Percentiles rank a stretch among this genome's conserved stretches.
phyloP scores from a whole-genome alignment of 2,329 filamentous ascomycete genomes.

The Ophiobolus disseminans region DNA sequence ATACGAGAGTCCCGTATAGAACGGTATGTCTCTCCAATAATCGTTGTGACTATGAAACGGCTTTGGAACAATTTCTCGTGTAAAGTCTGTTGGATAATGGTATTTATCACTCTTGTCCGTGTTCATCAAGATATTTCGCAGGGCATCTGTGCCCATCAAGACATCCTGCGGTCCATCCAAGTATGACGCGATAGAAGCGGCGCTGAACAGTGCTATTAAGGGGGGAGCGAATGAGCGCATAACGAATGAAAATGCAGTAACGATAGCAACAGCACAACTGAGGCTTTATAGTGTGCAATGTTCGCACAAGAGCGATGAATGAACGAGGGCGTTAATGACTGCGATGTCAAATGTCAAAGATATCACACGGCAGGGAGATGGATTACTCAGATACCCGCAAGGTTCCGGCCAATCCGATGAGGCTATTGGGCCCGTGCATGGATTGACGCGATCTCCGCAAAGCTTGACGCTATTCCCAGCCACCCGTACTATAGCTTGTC shows the following conservation, averaged over 20 bases:
- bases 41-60: constrained; percentile 66
- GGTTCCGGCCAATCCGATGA: constrained; percentile 27
- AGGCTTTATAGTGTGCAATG: constrained; percentile 1
- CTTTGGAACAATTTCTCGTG: constrained; percentile 66
- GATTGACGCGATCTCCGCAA: not conserved
- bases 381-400: constrained; percentile 19
- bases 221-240: constrained; percentile 32
- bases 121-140: constrained; percentile 64
- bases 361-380: constrained; percentile 28
- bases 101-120: constrained; percentile 62
- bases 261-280: constrained; percentile 2
- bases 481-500: not conserved
- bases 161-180: constrained; percentile 62
- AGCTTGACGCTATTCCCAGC: not conserved
- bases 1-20: constrained; percentile 61
- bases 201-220: constrained; percentile 19
- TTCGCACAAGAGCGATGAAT: not conserved
- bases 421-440: constrained; percentile 15
- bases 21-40: constrained; percentile 60
- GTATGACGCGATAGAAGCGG: constrained; percentile 36
- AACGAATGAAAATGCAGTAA: constrained; percentile 2
- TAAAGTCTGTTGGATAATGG: constrained; percentile 67
- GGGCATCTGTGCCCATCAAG: constrained; percentile 59
- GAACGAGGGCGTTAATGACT: constrained; percentile 8
- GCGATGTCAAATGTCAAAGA: constrained; percentile 21